These are phyloP conservation scores for Heliamphora exappendiculata DNA, from an alignment of 148 eudicot genomes.

Conservation along the genomic window DNA sequence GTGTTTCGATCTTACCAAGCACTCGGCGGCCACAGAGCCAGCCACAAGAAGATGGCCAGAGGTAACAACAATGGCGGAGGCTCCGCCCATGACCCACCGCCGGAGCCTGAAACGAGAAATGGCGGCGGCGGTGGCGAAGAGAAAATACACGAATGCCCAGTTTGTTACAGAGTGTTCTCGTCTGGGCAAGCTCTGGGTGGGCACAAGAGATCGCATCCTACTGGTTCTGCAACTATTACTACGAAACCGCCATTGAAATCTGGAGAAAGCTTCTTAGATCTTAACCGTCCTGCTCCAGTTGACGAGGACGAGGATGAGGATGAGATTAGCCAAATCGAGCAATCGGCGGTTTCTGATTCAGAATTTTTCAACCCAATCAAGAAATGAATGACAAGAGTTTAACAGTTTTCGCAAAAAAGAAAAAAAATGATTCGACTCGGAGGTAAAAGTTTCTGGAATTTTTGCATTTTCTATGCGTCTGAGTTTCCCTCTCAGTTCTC, in stretches of 20 bases:
- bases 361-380: slow-evolving; percentile 26
- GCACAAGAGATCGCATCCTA: slow-evolving; percentile 70
- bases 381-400: too few species aligned
- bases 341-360: slow-evolving; percentile 55
- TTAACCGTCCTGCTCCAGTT: slow-evolving; percentile 71
- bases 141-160: slow-evolving; percentile 56
- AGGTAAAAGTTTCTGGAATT: too few species aligned
- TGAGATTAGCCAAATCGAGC: slow-evolving; percentile 39
- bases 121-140: slow-evolving; percentile 10
- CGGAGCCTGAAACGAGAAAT: neutral
- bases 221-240: slow-evolving; percentile 3
- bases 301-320: slow-evolving; percentile 45
- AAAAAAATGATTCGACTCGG: too few species aligned
- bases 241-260: neutral
- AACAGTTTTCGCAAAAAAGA: too few species aligned
- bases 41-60: slow-evolving; percentile 55
- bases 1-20: slow-evolving; percentile 70
- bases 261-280: slow-evolving; percentile 44
- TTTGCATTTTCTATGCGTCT: too few species aligned
- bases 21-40: slow-evolving; percentile 74
- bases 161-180: slow-evolving; percentile 58
- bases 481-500: too few species aligned
- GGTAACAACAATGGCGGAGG: neutral
- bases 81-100: neutral
- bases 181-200: slow-evolving; percentile 90